Evolutionary conservation across 1,139 yeast genomes (phyloP).

Genomic region (Geotrichum candidum): DNA sequence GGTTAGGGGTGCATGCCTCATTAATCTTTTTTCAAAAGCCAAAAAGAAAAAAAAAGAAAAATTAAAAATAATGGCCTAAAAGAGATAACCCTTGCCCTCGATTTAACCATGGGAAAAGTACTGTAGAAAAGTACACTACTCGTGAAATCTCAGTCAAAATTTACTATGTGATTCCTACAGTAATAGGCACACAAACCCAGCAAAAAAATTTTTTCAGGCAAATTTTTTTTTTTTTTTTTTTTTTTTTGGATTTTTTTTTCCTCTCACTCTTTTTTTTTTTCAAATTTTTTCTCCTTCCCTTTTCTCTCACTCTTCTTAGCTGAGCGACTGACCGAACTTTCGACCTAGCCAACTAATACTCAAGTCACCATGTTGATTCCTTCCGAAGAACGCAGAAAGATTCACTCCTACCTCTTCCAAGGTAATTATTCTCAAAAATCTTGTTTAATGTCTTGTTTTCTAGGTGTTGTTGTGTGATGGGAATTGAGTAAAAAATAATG

Average conservation of each 20-base stretch:
- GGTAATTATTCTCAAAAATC: constrained; percentile 50
- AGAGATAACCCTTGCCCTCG: constrained; percentile 3
- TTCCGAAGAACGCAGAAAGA: constrained; percentile 98
- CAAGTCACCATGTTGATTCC: constrained; percentile 87
- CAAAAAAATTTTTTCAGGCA: background rate
- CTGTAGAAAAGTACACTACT: background rate
- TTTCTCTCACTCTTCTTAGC: constrained; percentile 5
- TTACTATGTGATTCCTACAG: too few relatives aligned
- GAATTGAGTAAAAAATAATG: background rate
- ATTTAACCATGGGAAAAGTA: background rate
- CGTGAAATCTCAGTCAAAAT: background rate
- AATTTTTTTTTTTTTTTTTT: constrained; percentile 8
- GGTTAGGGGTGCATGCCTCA: background rate
- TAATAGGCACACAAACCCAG: background rate
- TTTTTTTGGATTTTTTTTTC: background rate
- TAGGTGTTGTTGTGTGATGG: background rate
- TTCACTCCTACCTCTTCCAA: constrained; percentile 98
- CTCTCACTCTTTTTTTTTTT: background rate
- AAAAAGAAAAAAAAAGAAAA: background rate
- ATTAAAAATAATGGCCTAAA: background rate
- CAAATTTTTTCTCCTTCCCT: background rate
- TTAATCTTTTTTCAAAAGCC: background rate
- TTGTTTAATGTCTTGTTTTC: background rate
- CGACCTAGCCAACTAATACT: background rate
- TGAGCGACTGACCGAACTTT: constrained; percentile 1